These are phyloP conservation scores for Talaromyces adpressus DNA, from an alignment of 495 filamentous ascomycete genomes.

Conservation along the genomic window DNA sequence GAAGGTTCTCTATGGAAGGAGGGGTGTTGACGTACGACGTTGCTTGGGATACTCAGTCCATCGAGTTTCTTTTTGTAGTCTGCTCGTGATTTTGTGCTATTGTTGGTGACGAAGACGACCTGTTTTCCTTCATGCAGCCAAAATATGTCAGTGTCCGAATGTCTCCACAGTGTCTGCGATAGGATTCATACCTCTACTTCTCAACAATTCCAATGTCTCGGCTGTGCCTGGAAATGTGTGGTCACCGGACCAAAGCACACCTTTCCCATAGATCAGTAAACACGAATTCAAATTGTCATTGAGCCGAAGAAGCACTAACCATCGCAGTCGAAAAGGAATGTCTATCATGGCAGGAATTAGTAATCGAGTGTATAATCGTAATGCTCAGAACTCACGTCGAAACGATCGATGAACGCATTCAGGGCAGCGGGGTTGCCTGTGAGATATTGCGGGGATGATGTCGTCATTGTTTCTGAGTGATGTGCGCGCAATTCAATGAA, in stretches of 20 bases:
- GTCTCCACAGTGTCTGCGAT: neutral
- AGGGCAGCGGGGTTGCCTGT: slow-evolving; percentile 72
- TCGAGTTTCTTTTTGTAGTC: slow-evolving; percentile 91
- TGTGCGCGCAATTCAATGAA: neutral
- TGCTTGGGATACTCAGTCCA: slow-evolving; percentile 70
- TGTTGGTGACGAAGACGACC: slow-evolving; percentile 96
- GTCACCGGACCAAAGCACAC: slow-evolving; percentile 94
- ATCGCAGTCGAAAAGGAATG: slow-evolving; percentile 96
- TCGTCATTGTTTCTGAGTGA: neutral
- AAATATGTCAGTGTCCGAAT: neutral
- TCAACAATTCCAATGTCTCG: slow-evolving; percentile 75
- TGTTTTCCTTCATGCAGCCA: slow-evolving; percentile 60
- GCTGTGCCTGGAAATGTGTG: slow-evolving; percentile 74
- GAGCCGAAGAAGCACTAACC: slow-evolving; percentile 46
- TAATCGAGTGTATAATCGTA: neutral
- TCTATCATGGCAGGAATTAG: slow-evolving; percentile 38
- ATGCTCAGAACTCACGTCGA: slow-evolving; percentile 63
- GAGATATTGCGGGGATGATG: slow-evolving; percentile 56
- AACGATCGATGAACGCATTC: slow-evolving; percentile 74
- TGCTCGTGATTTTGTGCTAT: slow-evolving; percentile 90
- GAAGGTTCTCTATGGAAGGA: neutral
- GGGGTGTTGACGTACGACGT: slow-evolving; percentile 40
- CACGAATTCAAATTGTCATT: neutral
- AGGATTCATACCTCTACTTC: slow-evolving; percentile 57
- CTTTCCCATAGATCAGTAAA: slow-evolving; percentile 35